Base-by-base conservation (phyloP, 768 basidiomycete species). In the Amanita exitialis region DNA sequence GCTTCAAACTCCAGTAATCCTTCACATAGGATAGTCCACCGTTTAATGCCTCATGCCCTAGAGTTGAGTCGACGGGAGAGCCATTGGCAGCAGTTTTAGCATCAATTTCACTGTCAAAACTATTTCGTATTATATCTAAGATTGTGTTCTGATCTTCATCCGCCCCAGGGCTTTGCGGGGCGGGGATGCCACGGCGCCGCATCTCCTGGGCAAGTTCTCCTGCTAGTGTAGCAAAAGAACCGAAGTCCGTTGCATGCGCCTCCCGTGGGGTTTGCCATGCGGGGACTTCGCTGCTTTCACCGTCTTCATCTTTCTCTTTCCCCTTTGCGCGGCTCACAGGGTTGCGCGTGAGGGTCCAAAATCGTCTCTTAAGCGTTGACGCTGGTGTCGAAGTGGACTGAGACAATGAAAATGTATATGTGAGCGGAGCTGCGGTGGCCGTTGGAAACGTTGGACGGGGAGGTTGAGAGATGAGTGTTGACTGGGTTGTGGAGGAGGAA, bases 321-420 rank as follows among this genome's bases (percentile, higher is more conserved):
- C 66, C 67, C 49, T 74, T 77, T 23, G 64, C 32, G 12, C 80
- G 76, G 4, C 67, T 62, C 1, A 71, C 66, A 0, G 72, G 64
- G 52, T 74, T 80, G 20, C 83, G 79, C 9, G 64, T 56, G 37
- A 88, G 67, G 3, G 68, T 70, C 84, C 85, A 88, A 59, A 86
- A 80, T 9, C 75, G 73, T 46, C 77, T 71, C 50, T 73, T 70
- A 12, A 36, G 12, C n/a, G 59, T 61, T 27, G 57, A 20, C 28
- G 16, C 56, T 53, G 62, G 58, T 10, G 57, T 58, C 9, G 36
- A 10, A 37, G 16, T 13, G 2, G 25, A 3, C 37, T 52, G 51
- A 46, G 51, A 18, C 8, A 44, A 47, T 47, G 61, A 56, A 32
- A 58, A 57, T 3, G 54, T 52, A 43, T 65, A 60, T 47, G 62